A percentile compares a stretch with the other conserved stretches of the same genome.
Evolutionary conservation across 164 flowering plant species (phyloP).

Genomic region (Pachysandra terminalis): DNA sequence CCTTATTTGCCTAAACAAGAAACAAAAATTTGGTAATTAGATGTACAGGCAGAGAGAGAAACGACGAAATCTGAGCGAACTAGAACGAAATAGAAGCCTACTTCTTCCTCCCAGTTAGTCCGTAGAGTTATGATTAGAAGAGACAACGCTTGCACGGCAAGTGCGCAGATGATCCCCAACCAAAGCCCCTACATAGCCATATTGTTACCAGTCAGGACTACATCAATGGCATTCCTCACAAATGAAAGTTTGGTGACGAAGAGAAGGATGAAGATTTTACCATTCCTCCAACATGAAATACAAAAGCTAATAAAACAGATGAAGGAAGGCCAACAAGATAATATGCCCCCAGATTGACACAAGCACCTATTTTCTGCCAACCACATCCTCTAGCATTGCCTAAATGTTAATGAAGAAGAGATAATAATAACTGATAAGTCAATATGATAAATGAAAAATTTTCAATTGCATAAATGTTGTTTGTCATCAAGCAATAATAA

Average conservation of each 20-base stretch:
- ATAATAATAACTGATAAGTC: not conserved
- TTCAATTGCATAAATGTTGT: not conserved
- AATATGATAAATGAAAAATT: not conserved
- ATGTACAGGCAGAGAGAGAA: not conserved
- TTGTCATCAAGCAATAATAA: too few relatives aligned
- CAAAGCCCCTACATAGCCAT: slow-evolving; percentile 64
- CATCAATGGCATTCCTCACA: not conserved
- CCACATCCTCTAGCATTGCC: slow-evolving; percentile 87
- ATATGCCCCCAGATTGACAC: slow-evolving; percentile 64
- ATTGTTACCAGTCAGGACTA: not conserved
- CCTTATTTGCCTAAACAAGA: slow-evolving; percentile 19
- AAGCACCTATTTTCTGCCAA: slow-evolving; percentile 81
- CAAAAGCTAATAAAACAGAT: slow-evolving; percentile 54
- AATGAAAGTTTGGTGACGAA: not conserved
- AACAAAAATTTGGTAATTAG: not conserved
- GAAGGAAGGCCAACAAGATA: slow-evolving; percentile 71
- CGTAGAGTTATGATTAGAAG: slow-evolving; percentile 40
- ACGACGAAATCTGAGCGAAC: not conserved
- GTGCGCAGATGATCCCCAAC: slow-evolving; percentile 64
- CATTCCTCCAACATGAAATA: slow-evolving; percentile 62
- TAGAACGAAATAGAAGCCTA: slow-evolving; percentile 13
- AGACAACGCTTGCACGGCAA: slow-evolving; percentile 39
- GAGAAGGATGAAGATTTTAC: slow-evolving; percentile 21
- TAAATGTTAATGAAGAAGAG: slow-evolving; percentile 13
- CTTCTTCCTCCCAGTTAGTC: slow-evolving; percentile 73